A percentile compares a stretch with the other conserved stretches of the same genome.
phyloP scores from a whole-genome alignment of 2,329 filamentous ascomycete genomes.

The Ophiostoma sp. region DNA sequence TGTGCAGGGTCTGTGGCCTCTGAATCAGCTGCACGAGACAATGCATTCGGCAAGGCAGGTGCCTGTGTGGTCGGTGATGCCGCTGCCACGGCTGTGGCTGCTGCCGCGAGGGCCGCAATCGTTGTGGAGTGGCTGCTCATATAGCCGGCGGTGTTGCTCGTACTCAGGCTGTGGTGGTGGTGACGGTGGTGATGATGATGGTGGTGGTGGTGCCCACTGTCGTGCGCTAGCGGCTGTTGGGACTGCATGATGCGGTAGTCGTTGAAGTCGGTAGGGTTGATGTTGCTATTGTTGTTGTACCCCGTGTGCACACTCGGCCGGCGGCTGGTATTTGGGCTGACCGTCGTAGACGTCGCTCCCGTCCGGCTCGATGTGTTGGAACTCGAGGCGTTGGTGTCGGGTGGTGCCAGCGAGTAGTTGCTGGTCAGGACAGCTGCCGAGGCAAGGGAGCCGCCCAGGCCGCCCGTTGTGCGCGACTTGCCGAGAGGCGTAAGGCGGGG shows the following conservation, averaged over 20 bases:
- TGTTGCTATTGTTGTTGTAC: neutral
- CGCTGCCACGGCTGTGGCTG: constrained; percentile 7
- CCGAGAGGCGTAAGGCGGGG: constrained; percentile 13
- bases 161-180: constrained; percentile 7
- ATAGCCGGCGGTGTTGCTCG: neutral
- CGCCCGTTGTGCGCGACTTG: constrained; percentile 4
- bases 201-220: constrained; percentile 4
- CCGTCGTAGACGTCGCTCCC: neutral
- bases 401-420: constrained; percentile 12
- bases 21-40: neutral
- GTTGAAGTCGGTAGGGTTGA: neutral
- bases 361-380: neutral
- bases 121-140: constrained; percentile 20
- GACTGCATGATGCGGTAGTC: neutral
- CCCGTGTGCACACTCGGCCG: constrained; percentile 23
- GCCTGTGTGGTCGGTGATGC: constrained; percentile 19
- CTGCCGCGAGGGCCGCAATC: constrained; percentile 26
- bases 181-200: constrained; percentile 15
- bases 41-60: neutral
- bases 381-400: neutral
- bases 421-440: constrained; percentile 34
- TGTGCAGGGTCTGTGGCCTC: neutral
- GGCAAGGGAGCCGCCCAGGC: constrained; percentile 10
- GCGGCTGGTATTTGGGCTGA: constrained; percentile 25
- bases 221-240: neutral